Percentiles rank a stretch among this genome's conserved stretches.
These are phyloP conservation scores for Saccharum spontaneum DNA, from an alignment of 176 grass and related monocot species.

Conservation along the genomic window DNA sequence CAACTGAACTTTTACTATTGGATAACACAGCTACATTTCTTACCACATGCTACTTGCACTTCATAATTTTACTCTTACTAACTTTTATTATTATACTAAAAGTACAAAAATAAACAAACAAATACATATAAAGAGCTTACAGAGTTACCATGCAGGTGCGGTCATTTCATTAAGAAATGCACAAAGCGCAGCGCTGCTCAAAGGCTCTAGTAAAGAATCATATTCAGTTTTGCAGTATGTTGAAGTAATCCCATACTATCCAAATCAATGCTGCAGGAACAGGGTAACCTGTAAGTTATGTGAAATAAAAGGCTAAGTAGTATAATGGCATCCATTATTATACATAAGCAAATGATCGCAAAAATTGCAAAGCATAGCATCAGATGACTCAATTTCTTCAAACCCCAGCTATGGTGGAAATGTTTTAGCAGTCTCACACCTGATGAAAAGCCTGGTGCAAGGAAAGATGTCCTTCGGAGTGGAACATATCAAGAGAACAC, in stretches of 20 bases:
- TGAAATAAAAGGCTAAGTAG: background rate
- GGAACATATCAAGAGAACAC: background rate
- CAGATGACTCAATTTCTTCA: background rate
- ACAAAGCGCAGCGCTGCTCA: too few species aligned
- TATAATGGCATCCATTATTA: background rate
- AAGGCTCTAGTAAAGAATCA: too few species aligned
- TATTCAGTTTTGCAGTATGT: background rate
- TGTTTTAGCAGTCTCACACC: background rate
- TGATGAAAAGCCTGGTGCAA: conserved; percentile 2
- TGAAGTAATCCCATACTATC: background rate
- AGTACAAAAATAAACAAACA: background rate
- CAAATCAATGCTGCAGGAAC: background rate
- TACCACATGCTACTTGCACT: background rate
- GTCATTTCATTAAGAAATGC: background rate
- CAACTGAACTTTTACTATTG: background rate
- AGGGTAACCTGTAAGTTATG: background rate
- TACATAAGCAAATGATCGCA: background rate
- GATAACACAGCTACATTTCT: background rate
- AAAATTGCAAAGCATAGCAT: background rate
- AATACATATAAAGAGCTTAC: conserved; percentile 21
- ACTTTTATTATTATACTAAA: background rate
- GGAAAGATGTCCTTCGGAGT: background rate
- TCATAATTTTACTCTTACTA: background rate
- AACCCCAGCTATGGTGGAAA: background rate
- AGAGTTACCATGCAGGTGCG: background rate